A percentile compares a stretch with the other conserved stretches of the same genome.
Conservation (phyloP, 1,284 basidiomycete species). For the Boletellus dicymbophilus region DNA sequence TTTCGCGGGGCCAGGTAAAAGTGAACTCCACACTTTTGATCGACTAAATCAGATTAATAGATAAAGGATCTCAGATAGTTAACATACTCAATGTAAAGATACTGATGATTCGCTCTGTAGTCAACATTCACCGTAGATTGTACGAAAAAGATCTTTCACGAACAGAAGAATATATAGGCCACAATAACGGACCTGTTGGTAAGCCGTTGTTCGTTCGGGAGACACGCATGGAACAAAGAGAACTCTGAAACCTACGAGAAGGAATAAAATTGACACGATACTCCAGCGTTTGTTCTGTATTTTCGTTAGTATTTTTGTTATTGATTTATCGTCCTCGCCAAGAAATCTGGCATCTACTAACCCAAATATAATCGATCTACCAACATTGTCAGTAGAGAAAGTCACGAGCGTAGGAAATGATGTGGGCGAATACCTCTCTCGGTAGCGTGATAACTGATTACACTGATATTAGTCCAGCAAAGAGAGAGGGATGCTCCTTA, state of each 20-base stretch:
- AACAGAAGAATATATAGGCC: constrained; percentile 9
- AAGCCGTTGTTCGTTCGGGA: too few species aligned
- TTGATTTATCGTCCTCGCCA: background rate
- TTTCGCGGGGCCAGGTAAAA: constrained; percentile 1
- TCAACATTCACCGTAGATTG: background rate
- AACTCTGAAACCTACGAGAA: background rate
- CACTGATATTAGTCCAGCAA: background rate
- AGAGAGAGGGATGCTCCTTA: background rate
- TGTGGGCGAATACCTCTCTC: background rate
- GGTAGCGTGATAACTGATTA: constrained; percentile 1
- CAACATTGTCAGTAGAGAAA: background rate
- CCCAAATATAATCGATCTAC: constrained; percentile 6
- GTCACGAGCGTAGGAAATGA: background rate
- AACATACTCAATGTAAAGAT: background rate
- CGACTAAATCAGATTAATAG: background rate
- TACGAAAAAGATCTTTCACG: background rate
- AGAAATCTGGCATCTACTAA: background rate
- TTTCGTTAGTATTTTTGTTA: background rate
- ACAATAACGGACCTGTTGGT: constrained; percentile 8
- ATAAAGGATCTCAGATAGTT: background rate
- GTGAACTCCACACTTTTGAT: constrained; percentile 4
- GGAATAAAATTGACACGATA: background rate
- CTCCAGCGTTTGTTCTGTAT: constrained; percentile 3
- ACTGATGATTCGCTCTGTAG: background rate
- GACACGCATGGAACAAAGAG: too few species aligned